phyloP scores from a whole-genome alignment of 2,329 filamentous ascomycete species.

The Emmonsia crescens region DNA sequence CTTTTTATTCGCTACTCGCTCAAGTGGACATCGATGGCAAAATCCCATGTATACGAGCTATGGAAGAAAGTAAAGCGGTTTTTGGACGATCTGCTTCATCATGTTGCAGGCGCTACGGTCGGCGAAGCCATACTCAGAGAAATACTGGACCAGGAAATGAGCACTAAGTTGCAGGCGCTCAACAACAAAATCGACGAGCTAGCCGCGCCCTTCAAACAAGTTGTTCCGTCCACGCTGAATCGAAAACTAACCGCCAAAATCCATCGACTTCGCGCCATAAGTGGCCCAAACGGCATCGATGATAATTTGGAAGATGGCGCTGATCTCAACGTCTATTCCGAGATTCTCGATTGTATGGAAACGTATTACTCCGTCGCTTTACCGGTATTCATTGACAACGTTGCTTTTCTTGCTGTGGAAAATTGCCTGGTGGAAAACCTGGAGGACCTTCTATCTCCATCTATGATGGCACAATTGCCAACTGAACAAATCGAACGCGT shows the following conservation, averaged over 20 bases:
- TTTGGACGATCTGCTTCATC: slow-evolving; percentile 14
- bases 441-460: slow-evolving; percentile 24
- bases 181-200: slow-evolving; percentile 16
- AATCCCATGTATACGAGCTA: slow-evolving; percentile 11
- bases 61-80: slow-evolving; percentile 15
- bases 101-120: slow-evolving; percentile 11
- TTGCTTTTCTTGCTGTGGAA: slow-evolving; percentile 28
- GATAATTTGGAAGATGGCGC: background rate
- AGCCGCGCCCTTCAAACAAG: slow-evolving; percentile 13
- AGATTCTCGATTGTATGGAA: slow-evolving; percentile 16
- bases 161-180: slow-evolving; percentile 12
- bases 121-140: slow-evolving; percentile 15
- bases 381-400: slow-evolving; percentile 28
- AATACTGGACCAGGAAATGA: slow-evolving; percentile 13
- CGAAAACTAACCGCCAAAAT: slow-evolving; percentile 9
- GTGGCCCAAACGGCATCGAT: slow-evolving; percentile 3
- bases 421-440: slow-evolving; percentile 28
- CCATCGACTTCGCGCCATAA: slow-evolving; percentile 7
- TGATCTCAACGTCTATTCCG: slow-evolving; percentile 9
- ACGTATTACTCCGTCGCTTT: slow-evolving; percentile 20
- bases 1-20: slow-evolving; percentile 31
- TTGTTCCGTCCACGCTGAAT: slow-evolving; percentile 14
- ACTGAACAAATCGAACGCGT: slow-evolving; percentile 17
- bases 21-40: slow-evolving; percentile 25
- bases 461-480: slow-evolving; percentile 23